A percentile compares a stretch with the other conserved stretches of the same genome.
Conservation (phyloP, 257 asterid species). For the Fraxinus pennsylvanica region DNA sequence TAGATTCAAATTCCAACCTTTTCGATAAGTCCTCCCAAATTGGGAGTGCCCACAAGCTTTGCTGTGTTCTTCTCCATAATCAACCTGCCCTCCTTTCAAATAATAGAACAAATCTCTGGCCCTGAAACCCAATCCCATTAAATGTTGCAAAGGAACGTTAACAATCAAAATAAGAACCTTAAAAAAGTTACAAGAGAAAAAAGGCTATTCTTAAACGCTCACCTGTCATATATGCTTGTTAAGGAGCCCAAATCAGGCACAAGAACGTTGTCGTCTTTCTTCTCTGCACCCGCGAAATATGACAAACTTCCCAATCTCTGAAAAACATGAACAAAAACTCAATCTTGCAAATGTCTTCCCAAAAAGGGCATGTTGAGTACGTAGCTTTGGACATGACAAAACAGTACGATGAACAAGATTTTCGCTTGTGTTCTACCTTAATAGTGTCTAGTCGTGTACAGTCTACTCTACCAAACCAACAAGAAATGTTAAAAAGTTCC, state of each 20-base stretch:
- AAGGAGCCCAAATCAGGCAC: constrained; percentile 94
- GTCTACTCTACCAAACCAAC: not conserved
- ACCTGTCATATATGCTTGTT: constrained; percentile 83
- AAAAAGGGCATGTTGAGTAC: not conserved
- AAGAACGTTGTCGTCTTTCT: constrained; percentile 93
- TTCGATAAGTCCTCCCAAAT: constrained; percentile 70
- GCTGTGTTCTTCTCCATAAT: constrained; percentile 97
- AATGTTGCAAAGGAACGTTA: constrained; percentile 12
- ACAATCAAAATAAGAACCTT: constrained; percentile 2
- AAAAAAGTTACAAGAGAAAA: not conserved
- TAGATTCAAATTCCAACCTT: constrained; percentile 42
- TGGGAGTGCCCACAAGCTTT: constrained; percentile 82
- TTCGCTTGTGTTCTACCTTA: not conserved
- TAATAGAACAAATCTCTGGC: constrained; percentile 95
- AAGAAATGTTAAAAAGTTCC: constrained; percentile 21
- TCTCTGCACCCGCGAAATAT: constrained; percentile 96
- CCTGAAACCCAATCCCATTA: constrained; percentile 50
- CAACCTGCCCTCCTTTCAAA: constrained; percentile 93
- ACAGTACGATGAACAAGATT: not conserved
- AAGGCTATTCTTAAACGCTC: constrained; percentile 5
- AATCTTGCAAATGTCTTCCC: constrained; percentile 7
- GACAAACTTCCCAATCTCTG: constrained; percentile 92
- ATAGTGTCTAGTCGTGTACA: not conserved
- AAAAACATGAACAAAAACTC: constrained; percentile 20
- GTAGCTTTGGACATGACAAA: not conserved